A percentile compares a stretch with the other conserved stretches of the same genome.
These are phyloP conservation scores for Fusarium multiceps DNA, from an alignment of 2,329 filamentous ascomycete species.

Conservation along the genomic window DNA sequence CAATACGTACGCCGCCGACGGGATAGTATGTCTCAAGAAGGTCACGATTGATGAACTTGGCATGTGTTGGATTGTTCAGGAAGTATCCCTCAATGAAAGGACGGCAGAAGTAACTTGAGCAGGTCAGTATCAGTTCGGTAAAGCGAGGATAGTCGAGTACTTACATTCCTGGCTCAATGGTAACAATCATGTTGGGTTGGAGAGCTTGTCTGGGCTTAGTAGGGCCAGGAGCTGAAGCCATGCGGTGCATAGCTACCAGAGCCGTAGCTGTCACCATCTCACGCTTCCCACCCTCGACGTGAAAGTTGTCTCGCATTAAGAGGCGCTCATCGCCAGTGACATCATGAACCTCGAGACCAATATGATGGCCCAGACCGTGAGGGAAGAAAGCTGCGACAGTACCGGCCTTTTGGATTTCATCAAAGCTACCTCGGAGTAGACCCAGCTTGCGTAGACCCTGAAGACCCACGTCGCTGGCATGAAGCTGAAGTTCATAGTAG, in stretches of 20 bases:
- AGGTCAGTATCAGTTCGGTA: slow-evolving; percentile 2
- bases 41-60: slow-evolving; percentile 71
- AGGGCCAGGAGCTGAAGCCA: slow-evolving; percentile 43
- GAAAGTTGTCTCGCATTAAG: slow-evolving; percentile 44
- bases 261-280: slow-evolving; percentile 54
- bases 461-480: slow-evolving; percentile 78
- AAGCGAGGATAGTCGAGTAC: slow-evolving; percentile 38
- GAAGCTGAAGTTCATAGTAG: slow-evolving; percentile 78
- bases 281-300: slow-evolving; percentile 54
- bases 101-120: slow-evolving; percentile 75
- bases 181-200: slow-evolving; percentile 75
- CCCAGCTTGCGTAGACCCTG: slow-evolving; percentile 77
- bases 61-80: slow-evolving; percentile 67
- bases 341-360: slow-evolving; percentile 74
- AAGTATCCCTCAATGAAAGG: slow-evolving; percentile 79
- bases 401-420: slow-evolving; percentile 65
- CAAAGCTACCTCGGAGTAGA: slow-evolving; percentile 72
- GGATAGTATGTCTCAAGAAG: slow-evolving; percentile 76
- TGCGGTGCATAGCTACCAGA: slow-evolving; percentile 47
- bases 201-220: slow-evolving; percentile 57
- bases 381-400: slow-evolving; percentile 73
- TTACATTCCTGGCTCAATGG: slow-evolving; percentile 80
- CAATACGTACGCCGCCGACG: slow-evolving; percentile 91
- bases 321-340: slow-evolving; percentile 58
- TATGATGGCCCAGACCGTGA: slow-evolving; percentile 72